Conservation (phyloP, 1,139 yeast species). For the Diutina siamensis region DNA sequence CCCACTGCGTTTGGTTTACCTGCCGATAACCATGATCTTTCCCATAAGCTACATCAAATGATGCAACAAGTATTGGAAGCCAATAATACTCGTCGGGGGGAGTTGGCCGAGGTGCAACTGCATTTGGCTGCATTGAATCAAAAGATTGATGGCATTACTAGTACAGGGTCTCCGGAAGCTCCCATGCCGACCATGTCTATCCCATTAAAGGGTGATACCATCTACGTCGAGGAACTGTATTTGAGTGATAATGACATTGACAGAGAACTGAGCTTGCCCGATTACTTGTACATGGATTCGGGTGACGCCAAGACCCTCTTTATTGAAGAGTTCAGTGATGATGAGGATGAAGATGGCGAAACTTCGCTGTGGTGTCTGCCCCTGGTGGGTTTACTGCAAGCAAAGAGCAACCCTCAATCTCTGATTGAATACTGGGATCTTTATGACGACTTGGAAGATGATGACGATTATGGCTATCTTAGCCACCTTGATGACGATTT, state of each 20-base stretch:
- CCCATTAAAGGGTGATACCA: not conserved
- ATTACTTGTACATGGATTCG: constrained; percentile 1
- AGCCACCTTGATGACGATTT: constrained; percentile 5
- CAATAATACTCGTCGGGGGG: not conserved
- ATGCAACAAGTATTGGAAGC: not conserved
- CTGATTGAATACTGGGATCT: not conserved
- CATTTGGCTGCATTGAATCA: not conserved
- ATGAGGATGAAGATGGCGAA: not conserved
- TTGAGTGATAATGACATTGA: not conserved
- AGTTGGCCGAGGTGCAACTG: not conserved
- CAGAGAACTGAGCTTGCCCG: constrained; percentile 3
- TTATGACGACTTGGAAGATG: not conserved
- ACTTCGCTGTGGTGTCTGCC: not conserved
- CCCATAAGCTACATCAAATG: not conserved
- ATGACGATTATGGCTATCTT: not conserved
- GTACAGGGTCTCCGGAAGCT: not conserved
- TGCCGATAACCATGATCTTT: not conserved
- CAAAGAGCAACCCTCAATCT: too few relatives aligned
- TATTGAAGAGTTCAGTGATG: constrained; percentile 3
- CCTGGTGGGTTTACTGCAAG: not conserved
- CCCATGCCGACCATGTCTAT: not conserved
- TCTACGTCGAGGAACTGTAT: constrained; percentile 3
- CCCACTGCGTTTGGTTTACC: not conserved
- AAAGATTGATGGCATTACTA: not conserved
- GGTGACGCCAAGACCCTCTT: not conserved